Evolutionary conservation across 2,329 filamentous ascomycete genomes (phyloP).

Genomic region (Sclerotinia sclerotiorum): DNA sequence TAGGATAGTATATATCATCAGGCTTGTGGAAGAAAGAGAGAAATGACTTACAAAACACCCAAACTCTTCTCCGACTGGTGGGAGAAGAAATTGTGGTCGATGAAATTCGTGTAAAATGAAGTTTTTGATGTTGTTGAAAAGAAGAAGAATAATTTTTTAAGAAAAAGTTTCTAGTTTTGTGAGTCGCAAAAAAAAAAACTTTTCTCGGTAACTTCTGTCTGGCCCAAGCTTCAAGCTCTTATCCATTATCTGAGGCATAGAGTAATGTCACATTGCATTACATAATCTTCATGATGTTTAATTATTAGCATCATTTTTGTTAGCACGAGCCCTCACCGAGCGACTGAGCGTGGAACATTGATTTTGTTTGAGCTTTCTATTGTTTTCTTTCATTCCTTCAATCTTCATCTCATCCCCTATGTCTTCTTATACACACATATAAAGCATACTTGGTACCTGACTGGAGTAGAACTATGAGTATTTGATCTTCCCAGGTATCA

Average conservation of each 20-base stretch:
- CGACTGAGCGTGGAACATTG: background rate
- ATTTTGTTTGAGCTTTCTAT: background rate
- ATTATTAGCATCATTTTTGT: background rate
- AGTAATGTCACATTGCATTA: background rate
- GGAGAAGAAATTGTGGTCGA: slow-evolving; percentile 25
- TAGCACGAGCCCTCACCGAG: background rate
- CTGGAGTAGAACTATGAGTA: background rate
- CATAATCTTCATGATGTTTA: background rate
- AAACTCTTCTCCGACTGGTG: slow-evolving; percentile 15
- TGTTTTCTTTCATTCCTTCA: background rate
- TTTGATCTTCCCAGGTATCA: too few relatives aligned
- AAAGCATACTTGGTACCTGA: background rate
- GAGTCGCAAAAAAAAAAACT: background rate
- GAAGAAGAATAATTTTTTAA: background rate
- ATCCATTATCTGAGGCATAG: background rate
- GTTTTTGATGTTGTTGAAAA: background rate
- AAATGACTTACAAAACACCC: slow-evolving; percentile 28
- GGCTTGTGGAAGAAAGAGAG: background rate
- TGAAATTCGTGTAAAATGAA: background rate
- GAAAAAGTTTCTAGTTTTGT: slow-evolving; percentile 9
- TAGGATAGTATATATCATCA: background rate
- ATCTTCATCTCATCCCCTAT: too few relatives aligned
- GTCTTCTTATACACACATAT: background rate
- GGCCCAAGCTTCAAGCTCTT: background rate
- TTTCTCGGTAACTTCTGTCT: background rate